Evolutionary conservation across 2,329 filamentous ascomycete species (phyloP).

Genomic region (Fusarium pseudonygamai): DNA sequence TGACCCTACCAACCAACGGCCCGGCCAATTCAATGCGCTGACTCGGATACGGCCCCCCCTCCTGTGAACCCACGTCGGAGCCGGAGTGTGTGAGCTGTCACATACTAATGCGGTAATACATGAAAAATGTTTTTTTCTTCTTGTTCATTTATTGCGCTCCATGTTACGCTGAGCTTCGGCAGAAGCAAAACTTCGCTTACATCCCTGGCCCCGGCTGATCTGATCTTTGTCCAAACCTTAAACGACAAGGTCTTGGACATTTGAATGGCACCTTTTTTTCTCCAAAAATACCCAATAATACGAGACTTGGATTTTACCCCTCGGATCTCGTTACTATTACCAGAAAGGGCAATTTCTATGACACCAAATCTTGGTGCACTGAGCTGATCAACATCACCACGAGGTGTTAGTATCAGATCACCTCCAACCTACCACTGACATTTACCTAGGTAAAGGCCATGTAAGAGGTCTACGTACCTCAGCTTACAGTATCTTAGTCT

Average conservation of each 20-base stretch:
- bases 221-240: conserved; percentile 37
- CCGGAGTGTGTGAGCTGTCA: conserved; percentile 31
- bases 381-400: conserved; percentile 1
- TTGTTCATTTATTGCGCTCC: background rate
- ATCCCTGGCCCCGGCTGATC: conserved; percentile 32
- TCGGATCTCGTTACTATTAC: conserved; percentile 9
- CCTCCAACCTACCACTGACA: background rate
- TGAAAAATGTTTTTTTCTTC: background rate
- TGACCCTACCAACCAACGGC: background rate
- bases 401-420: conserved; percentile 2
- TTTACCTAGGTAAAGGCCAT: background rate
- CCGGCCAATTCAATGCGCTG: background rate
- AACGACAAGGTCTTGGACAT: conserved; percentile 15
- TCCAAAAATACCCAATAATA: background rate
- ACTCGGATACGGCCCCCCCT: background rate
- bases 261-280: background rate
- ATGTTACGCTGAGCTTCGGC: conserved; percentile 7
- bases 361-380: background rate
- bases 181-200: conserved; percentile 28
- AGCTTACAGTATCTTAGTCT: conserved; percentile 23
- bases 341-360: background rate
- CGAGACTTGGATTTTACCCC: background rate
- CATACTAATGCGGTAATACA: background rate
- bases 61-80: conserved; percentile 20
- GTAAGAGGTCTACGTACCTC: conserved; percentile 5